A percentile compares a stretch with the other conserved stretches of the same genome.
phyloP scores from a whole-genome alignment of 805 yeast species.

The Jamesozyma hellenica region DNA sequence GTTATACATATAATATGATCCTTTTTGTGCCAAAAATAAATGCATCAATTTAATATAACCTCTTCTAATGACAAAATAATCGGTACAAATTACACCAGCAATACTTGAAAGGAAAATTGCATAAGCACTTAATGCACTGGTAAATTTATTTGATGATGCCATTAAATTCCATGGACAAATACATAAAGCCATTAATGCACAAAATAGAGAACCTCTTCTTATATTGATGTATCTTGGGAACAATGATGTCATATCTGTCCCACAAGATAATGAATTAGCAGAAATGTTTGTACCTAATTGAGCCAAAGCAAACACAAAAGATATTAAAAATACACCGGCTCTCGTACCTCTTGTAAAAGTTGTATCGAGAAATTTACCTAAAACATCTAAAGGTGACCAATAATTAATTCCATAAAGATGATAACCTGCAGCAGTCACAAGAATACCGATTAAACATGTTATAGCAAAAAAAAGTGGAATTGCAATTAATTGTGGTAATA shows the following conservation, averaged over 20 bases:
- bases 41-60: conserved; percentile 55
- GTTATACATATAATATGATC: conserved; percentile 42
- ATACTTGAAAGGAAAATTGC: conserved; percentile 70
- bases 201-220: conserved; percentile 52
- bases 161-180: conserved; percentile 75
- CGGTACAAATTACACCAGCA: conserved; percentile 54
- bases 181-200: conserved; percentile 56
- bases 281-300: conserved; percentile 68
- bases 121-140: conserved; percentile 67
- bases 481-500: conserved; percentile 44
- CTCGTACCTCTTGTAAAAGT: conserved; percentile 42
- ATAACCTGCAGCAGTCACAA: conserved; percentile 61
- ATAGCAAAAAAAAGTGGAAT: conserved; percentile 65
- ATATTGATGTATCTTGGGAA: conserved; percentile 51
- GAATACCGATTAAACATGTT: conserved; percentile 69
- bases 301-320: conserved; percentile 57
- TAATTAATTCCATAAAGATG: conserved; percentile 33
- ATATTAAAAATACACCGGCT: conserved; percentile 62
- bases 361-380: conserved; percentile 35
- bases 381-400: conserved; percentile 48
- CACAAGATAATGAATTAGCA: conserved; percentile 53
- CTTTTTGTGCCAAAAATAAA: conserved; percentile 39
- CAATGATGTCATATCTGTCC: conserved; percentile 47
- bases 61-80: conserved; percentile 58
- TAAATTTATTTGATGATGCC: conserved; percentile 54